Percentiles rank a stretch among this genome's conserved stretches.
Conservation (phyloP, 2,329 filamentous ascomycete genomes). For the Clathrospora elynae region DNA sequence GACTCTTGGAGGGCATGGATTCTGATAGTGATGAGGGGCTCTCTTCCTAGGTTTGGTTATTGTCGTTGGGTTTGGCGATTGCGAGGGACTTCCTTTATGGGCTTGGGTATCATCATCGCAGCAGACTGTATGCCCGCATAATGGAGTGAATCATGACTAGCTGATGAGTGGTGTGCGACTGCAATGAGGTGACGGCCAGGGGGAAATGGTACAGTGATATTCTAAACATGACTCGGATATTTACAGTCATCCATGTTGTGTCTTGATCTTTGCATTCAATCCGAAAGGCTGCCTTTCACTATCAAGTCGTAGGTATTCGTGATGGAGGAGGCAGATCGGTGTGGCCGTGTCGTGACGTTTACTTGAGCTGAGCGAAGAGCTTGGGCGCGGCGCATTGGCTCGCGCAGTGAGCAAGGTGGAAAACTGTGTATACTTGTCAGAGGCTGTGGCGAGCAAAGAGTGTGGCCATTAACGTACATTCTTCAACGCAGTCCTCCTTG, state of each 20-base stretch:
- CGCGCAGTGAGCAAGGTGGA: conserved; percentile 97
- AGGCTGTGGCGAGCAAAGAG: neutral
- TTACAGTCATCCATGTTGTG: conserved; percentile 42
- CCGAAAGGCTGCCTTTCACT: conserved; percentile 25
- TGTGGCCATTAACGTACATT: conserved; percentile 72
- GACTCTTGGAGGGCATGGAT: conserved; percentile 30
- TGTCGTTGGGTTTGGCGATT: conserved; percentile 3
- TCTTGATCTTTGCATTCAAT: conserved; percentile 31
- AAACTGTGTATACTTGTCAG: conserved; percentile 69
- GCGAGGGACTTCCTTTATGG: neutral
- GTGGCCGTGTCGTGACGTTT: conserved; percentile 50
- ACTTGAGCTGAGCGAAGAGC: conserved; percentile 92
- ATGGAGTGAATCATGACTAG: neutral
- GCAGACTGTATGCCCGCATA: neutral
- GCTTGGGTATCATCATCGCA: neutral
- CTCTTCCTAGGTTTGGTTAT: neutral
- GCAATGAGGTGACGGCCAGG: conserved; percentile 13
- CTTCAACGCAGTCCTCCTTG: conserved; percentile 97
- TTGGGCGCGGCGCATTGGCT: conserved; percentile 92
- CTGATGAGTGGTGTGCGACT: no score
- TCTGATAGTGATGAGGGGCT: conserved; percentile 7
- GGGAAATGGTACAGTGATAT: conserved; percentile 46
- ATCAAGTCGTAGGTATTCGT: conserved; percentile 20
- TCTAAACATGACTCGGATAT: conserved; percentile 47
- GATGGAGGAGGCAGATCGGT: conserved; percentile 17